Evolutionary conservation across 495 filamentous ascomycete species (phyloP).

Genomic region (Echria macrotheca): DNA sequence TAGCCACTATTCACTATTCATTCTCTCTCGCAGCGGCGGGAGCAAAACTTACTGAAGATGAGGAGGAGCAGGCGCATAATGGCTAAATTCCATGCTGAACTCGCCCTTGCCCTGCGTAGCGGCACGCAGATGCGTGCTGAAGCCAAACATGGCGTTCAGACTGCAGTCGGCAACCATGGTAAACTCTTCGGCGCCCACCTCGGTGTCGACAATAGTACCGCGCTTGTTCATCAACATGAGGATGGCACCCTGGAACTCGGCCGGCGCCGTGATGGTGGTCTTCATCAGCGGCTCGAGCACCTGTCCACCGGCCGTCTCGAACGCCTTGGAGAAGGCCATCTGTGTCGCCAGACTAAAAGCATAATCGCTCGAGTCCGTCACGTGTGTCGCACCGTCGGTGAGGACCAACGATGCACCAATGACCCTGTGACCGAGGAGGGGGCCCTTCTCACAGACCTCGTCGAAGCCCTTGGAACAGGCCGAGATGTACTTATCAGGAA

Average conservation of each 20-base stretch:
- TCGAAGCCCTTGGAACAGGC: constrained; percentile 97
- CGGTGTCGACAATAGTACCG: constrained; percentile 90
- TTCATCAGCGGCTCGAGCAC: constrained; percentile 98
- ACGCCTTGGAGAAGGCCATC: constrained; percentile 96
- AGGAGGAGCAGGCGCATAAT: constrained; percentile 80
- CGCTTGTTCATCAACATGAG: constrained; percentile 95
- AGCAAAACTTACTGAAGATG: constrained; percentile 76
- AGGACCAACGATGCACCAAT: constrained; percentile 86
- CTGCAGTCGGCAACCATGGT: constrained; percentile 89
- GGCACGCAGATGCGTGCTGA: constrained; percentile 81
- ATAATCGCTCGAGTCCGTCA: constrained; percentile 97
- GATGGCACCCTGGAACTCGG: constrained; percentile 96
- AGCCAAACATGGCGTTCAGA: constrained; percentile 96
- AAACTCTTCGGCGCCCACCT: constrained; percentile 92
- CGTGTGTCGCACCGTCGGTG: constrained; percentile 96
- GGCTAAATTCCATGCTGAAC: constrained; percentile 98
- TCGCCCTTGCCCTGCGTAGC: constrained; percentile 98
- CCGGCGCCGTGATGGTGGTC: constrained; percentile 88
- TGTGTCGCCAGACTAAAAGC: constrained; percentile 96
- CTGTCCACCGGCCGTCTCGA: constrained; percentile 66
- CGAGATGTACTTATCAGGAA: constrained; percentile 92
- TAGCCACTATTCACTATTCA: background rate
- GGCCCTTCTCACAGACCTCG: constrained; percentile 77
- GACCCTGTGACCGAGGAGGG: constrained; percentile 88
- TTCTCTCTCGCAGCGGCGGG: too few species aligned